These are phyloP conservation scores for Pichia scutulata DNA, from an alignment of 805 yeast species.

Conservation along the genomic window DNA sequence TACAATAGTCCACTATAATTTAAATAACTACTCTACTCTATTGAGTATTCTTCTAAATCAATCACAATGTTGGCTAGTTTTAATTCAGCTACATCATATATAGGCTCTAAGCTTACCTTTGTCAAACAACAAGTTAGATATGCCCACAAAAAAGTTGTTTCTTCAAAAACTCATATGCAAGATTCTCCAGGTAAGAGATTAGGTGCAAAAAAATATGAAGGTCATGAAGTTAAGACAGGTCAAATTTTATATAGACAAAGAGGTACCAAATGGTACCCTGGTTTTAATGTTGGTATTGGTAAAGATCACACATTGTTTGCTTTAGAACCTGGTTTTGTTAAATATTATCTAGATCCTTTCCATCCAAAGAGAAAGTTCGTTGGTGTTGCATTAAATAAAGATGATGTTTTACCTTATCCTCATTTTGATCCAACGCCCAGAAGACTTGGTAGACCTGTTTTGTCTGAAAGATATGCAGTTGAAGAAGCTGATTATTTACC, in stretches of 20 bases:
- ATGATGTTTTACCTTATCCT: constrained; percentile 67
- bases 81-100: neutral
- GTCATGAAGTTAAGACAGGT: constrained; percentile 68
- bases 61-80: neutral
- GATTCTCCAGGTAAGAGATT: constrained; percentile 93
- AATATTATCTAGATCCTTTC: constrained; percentile 90
- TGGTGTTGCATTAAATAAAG: constrained; percentile 71
- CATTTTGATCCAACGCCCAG: constrained; percentile 87
- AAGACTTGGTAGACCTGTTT: constrained; percentile 65
- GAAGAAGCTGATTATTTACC: constrained; percentile 55
- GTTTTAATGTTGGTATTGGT: constrained; percentile 85
- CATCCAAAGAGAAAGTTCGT: constrained; percentile 88
- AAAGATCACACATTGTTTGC: constrained; percentile 92
- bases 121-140: constrained; percentile 51
- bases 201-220: constrained; percentile 85
- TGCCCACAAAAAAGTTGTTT: constrained; percentile 91
- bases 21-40: neutral
- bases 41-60: neutral
- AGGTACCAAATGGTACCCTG: constrained; percentile 92
- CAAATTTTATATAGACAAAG: constrained; percentile 89
- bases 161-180: constrained; percentile 88
- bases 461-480: constrained; percentile 45
- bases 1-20: no score
- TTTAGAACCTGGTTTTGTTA: constrained; percentile 84
- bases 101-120: neutral